phyloP scores from a whole-genome alignment of 768 basidiomycete genomes.

The Leccinum arenicola region DNA sequence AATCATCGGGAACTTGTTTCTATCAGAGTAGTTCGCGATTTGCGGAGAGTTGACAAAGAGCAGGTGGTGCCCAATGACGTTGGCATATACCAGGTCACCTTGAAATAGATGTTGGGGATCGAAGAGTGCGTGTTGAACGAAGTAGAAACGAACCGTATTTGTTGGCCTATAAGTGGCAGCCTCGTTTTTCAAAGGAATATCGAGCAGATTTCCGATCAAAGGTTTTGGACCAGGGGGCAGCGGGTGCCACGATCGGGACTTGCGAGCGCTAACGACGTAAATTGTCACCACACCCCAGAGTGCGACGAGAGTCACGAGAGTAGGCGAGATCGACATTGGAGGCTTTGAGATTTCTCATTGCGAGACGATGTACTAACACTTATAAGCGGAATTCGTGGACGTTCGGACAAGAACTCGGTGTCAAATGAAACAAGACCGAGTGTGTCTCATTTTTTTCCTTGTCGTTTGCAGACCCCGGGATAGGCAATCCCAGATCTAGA shows the following conservation, averaged over 20 bases:
- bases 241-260: conserved; percentile 26
- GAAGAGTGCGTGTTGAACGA: neutral
- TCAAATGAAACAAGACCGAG: conserved; percentile 4
- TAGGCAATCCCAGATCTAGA: neutral
- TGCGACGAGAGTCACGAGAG: conserved; percentile 18
- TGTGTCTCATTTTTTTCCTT: conserved; percentile 15
- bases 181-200: conserved; percentile 39
- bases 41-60: conserved; percentile 48
- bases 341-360: conserved; percentile 3
- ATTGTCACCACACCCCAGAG: conserved; percentile 22
- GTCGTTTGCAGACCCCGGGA: conserved; percentile 1
- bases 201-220: conserved; percentile 50
- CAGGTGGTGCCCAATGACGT: conserved; percentile 46
- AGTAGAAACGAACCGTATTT: conserved; percentile 30
- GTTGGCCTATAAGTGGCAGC: conserved; percentile 42
- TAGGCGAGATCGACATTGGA: conserved; percentile 16
- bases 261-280: conserved; percentile 16
- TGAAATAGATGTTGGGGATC: neutral
- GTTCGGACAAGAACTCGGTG: neutral
- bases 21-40: conserved; percentile 55
- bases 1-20: conserved; percentile 46
- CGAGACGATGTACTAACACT: neutral
- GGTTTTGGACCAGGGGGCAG: conserved; percentile 55
- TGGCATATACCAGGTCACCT: conserved; percentile 55
- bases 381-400: conserved; percentile 15